Evolutionary conservation across 441 rosid species (phyloP).

Genomic region (Syzygium syzygioides): DNA sequence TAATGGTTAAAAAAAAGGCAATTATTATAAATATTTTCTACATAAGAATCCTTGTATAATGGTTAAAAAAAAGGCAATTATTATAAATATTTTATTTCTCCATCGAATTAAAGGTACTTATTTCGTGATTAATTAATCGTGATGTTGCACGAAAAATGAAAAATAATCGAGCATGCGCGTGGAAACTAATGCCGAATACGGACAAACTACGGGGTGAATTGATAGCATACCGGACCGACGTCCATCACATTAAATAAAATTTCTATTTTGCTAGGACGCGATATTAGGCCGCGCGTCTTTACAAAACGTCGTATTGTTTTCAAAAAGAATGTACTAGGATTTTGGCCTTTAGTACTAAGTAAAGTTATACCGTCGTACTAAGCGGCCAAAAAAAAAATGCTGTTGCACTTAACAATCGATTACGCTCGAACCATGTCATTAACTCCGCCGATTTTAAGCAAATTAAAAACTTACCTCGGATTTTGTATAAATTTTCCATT

Average conservation of each 20-base stretch:
- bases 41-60: background rate
- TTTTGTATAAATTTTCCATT: background rate
- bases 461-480: fast-evolving
- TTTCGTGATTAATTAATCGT: background rate
- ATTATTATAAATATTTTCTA: background rate
- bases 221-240: fast-evolving
- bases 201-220: background rate
- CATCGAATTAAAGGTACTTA: background rate
- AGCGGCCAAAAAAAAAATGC: too few species aligned
- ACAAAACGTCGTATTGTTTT: background rate
- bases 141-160: background rate
- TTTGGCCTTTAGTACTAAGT: background rate
- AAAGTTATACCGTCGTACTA: background rate
- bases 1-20: background rate
- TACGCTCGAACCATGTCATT: background rate
- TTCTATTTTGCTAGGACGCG: background rate
- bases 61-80: background rate
- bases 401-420: too few species aligned
- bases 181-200: background rate
- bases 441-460: background rate
- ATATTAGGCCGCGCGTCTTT: fast-evolving
- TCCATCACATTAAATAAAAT: background rate
- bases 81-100: background rate
- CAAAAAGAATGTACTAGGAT: background rate
- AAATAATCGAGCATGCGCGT: background rate